phyloP scores from a whole-genome alignment of 148 eudicot species.

The Rhododendron ferrugineum region DNA sequence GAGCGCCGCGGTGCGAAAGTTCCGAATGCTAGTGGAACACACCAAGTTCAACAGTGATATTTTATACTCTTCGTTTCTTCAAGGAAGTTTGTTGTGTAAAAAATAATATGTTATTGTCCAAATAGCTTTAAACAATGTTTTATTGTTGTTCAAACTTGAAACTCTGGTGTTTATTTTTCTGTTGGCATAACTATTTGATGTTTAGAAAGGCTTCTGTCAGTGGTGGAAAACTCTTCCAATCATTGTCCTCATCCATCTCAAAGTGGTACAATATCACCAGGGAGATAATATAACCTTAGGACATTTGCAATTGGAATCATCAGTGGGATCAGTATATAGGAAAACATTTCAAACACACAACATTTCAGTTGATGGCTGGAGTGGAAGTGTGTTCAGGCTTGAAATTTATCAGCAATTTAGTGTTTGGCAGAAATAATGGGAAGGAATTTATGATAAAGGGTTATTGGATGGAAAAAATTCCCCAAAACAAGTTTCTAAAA shows the following conservation, averaged over 20 bases:
- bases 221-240: background rate
- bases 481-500: background rate
- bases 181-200: background rate
- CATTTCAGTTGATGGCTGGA: background rate
- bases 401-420: background rate
- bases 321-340: background rate
- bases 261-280: background rate
- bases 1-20: background rate
- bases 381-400: background rate
- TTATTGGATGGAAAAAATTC: background rate
- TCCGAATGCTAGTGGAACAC: background rate
- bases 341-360: background rate
- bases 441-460: background rate
- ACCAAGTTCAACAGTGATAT: background rate
- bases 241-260: background rate
- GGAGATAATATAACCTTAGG: background rate
- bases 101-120: background rate
- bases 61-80: background rate
- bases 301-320: background rate
- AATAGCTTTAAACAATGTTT: background rate
- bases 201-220: background rate
- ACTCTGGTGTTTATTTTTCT: background rate
- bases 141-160: background rate
- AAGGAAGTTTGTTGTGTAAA: background rate
- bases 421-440: background rate